Base-by-base conservation (phyloP, 208 protist genomes). In the Acanthamoeba lenticulata region DNA sequence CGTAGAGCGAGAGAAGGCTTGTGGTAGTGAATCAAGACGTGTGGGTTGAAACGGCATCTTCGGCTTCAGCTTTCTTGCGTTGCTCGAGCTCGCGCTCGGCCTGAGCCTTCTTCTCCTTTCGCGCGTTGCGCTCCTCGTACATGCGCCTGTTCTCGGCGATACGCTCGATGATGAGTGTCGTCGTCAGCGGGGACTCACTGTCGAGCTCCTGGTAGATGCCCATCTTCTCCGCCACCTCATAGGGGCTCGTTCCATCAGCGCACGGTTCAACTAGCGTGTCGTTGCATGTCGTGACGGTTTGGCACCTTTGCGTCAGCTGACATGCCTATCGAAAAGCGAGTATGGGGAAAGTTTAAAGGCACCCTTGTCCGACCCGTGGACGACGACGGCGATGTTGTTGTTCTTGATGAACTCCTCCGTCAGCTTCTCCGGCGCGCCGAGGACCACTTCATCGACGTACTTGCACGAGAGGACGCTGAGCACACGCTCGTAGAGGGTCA, bases 401-500 rank as follows among this genome's bases (percentile, higher is more conserved):
- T 69, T 95, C 21, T 98, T 97, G 45, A 99, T 98, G 9, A 99
- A 86, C 60, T 98, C 98, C 79, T 98, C 97, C 19, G 98, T 98
- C 4, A 99, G 96, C 24, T 96, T 93, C 57, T 98, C 98, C 1
- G 99, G 99, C 44, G 99, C 99, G n/a, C 99, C 99, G 95, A 99
- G 98, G 36, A 99, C 96, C 9, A 99, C 99, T 95, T 99, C 99
- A 95, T 99, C 99, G 0, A 99, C 99, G 55, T 72, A 92, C 57
- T 97, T 96, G 96, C 98, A 99, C 9, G 98, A 98, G 4, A 99
- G 96, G 55, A 99, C 98, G 89, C 97, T 97, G 0, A 99, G 96
- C 27, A 98, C 97, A 88, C 99, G 97, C 96, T 99, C 99, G 60
- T 99, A 99, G 27, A 99, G 94, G 95, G 99, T 99, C 98, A 99